Base-by-base conservation (phyloP, 257 asterid genomes). In the Rhazya stricta region DNA sequence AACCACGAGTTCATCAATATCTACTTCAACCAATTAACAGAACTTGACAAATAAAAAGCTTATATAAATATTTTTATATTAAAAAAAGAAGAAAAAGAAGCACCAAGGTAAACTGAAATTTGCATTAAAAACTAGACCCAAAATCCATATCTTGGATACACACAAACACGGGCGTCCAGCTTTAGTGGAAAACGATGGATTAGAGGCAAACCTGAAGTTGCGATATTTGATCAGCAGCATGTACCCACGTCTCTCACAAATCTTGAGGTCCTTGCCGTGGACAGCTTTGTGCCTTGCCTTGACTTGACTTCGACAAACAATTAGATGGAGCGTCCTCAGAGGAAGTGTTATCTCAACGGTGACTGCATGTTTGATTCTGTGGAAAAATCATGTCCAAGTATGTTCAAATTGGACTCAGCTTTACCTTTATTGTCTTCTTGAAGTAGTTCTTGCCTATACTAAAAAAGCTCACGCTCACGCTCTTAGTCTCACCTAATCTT, bases 251-350 rank as follows among this genome's bases (percentile, higher is more conserved):
- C 42, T 67, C 9, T 16, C 21, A 43, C 23, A 25, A 45, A 50
- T 32, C 32, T 29, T 46, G 41, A 46, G 37, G 19, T 25, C 43
- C 43, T n/a, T 19, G 70, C 42, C 15, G 21, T 45, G 45, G 58
- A 62, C 70, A n/a, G 67, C 56, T 46, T 56, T 37, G 34, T 21
- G 27, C 10, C 56, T 54, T 43, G 71, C 71, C 70, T 74, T 61
- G 27, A 30, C 48, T 74, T 61, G 27, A 30, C 48, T 62, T 61
- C 37, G 27, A 54, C 34, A 43, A 32, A 62, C 13, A 27, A 27
- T 32, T n/a, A 29, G 29, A 25, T 57, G 70, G 30, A 25, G 46
- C 18, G 7, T 74, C 70, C 70, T 43, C 9, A 57, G 18, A 48
- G 30, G 39, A 45, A 21, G 34, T 66, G 18, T 66, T 51, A 32